Base-by-base conservation (phyloP, 2,329 filamentous ascomycete species). In the Lecanicillium sp. region DNA sequence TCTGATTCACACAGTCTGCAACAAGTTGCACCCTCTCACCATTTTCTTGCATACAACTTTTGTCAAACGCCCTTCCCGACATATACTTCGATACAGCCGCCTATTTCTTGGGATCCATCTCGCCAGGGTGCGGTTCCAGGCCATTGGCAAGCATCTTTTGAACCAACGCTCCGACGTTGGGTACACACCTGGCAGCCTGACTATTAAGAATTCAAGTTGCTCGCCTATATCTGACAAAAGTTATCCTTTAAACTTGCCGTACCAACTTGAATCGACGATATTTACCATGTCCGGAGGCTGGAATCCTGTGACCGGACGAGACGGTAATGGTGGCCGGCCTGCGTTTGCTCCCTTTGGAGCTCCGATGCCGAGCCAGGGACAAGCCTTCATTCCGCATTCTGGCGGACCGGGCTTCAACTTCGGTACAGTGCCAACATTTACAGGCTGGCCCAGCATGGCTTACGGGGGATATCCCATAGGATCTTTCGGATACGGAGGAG, bases 261-360 rank as follows among this genome's bases (percentile, higher is more conserved):
- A 33, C 1, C 7, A 27, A 42, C 28, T 13, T 17, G 19, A 27
- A n/a, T 28, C 13, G 27, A 15, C 29, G n/a, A 16, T 27, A n/a
- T 9, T n/a, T 18, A 44, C 12, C 9, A 64, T 64, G 60, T 55
- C 60, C 35, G 54, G 56, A 29, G 60, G 61, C 28, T 64, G 60
- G 59, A 66, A 67, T 41, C 62, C 62, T 4, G 41, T 59, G 12
- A 54, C 56, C 25, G 56, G 64, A 15, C 61, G 60, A 13, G 64
- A 68, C 43, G 41, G 51, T n/a, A 46, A 51, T 9, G 54, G 53
- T 15, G 35, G 42, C 27, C 55, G 55, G 1, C 63, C 63, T 4
- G 47, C 50, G 12, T 51, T 51, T 39, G 51, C 60, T 22, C 61
- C 61, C 4, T 50, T 44, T 22, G 57, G 60, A 15, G 55, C 49